These are phyloP conservation scores for Aspergillus sp. DNA, from an alignment of 2,329 filamentous ascomycete genomes.

Conservation along the genomic window DNA sequence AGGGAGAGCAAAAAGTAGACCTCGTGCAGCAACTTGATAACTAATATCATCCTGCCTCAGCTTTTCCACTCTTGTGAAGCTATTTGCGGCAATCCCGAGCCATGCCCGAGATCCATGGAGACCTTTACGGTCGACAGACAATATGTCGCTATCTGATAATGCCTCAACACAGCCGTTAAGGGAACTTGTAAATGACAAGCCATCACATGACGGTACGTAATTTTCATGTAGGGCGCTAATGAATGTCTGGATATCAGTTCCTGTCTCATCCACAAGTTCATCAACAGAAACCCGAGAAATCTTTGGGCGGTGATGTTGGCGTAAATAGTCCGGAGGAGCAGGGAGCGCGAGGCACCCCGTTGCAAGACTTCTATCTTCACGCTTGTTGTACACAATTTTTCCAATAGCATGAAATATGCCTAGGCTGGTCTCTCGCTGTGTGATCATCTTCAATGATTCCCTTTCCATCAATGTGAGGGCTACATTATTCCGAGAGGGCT, in stretches of 20 bases:
- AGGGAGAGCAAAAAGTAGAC: constrained; percentile 78
- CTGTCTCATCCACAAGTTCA: constrained; percentile 82
- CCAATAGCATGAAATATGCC: constrained; percentile 96
- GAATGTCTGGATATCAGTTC: constrained; percentile 87
- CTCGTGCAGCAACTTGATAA: constrained; percentile 85
- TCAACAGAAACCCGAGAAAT: constrained; percentile 65
- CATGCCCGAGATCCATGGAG: constrained; percentile 41
- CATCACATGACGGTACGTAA: constrained; percentile 74
- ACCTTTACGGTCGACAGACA: constrained; percentile 59
- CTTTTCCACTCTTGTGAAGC: constrained; percentile 49
- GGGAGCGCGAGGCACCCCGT: constrained; percentile 42
- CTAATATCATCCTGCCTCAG: constrained; percentile 90
- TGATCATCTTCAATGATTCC: constrained; percentile 74
- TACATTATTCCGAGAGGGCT: constrained; percentile 42
- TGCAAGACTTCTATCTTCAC: constrained; percentile 51
- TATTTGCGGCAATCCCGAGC: constrained; percentile 55
- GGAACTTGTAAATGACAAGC: constrained; percentile 65
- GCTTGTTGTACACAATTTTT: constrained; percentile 95
- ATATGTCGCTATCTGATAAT: constrained; percentile 81
- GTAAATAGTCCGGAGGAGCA: constrained; percentile 56
- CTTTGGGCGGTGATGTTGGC: constrained; percentile 55
- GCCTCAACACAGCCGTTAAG: constrained; percentile 81
- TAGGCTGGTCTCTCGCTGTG: constrained; percentile 80
- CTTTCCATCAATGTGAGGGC: constrained; percentile 69
- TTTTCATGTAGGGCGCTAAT: constrained; percentile 91